phyloP scores from a whole-genome alignment of 2,329 filamentous ascomycete genomes.

The Alternaria brassicicola region DNA sequence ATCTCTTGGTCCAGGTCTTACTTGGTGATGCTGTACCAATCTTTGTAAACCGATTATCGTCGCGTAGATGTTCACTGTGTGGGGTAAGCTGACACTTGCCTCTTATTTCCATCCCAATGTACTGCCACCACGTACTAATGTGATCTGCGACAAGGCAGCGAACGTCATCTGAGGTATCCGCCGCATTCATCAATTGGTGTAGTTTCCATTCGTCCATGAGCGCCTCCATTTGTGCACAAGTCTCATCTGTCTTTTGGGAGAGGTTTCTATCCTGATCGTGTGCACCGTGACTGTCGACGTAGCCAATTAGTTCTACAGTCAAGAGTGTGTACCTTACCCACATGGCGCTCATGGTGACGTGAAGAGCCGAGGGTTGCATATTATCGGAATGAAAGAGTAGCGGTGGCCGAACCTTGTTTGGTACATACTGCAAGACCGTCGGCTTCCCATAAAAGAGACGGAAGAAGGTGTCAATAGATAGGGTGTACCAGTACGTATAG shows the following conservation, averaged over 20 bases:
- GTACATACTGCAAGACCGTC: constrained; percentile 25
- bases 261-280: constrained; percentile 2
- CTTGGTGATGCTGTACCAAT: constrained; percentile 12
- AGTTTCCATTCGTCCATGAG: constrained; percentile 27
- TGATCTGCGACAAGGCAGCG: constrained; percentile 34
- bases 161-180: neutral
- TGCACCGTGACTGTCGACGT: constrained; percentile 19
- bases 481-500: constrained; percentile 33
- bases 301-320: constrained; percentile 26
- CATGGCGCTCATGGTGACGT: constrained; percentile 23
- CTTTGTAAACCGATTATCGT: constrained; percentile 37
- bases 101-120: neutral
- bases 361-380: constrained; percentile 25
- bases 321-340: constrained; percentile 31
- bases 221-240: constrained; percentile 16
- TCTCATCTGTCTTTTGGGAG: constrained; percentile 21
- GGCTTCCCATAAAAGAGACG: constrained; percentile 39
- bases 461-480: constrained; percentile 35
- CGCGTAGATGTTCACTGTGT: constrained; percentile 28
- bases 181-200: constrained; percentile 18
- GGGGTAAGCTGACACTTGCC: neutral
- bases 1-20: constrained; percentile 13
- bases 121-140: constrained; percentile 8
- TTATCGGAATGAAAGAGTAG: constrained; percentile 21
- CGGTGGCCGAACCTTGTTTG: constrained; percentile 29